phyloP scores from a whole-genome alignment of 345 rosid species.

The Pistacia vera region DNA sequence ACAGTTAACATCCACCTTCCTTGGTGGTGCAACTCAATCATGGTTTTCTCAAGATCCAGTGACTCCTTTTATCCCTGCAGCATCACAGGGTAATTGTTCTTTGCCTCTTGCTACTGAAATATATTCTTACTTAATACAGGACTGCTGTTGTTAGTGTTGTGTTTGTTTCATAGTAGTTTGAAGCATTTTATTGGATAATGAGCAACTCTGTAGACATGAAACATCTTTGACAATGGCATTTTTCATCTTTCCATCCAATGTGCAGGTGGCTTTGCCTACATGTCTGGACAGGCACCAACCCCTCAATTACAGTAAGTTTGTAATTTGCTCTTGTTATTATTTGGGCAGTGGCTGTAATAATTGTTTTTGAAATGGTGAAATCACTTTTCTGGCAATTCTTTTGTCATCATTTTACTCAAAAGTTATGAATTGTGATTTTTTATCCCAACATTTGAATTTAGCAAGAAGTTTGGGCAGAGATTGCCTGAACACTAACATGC shows the following conservation, averaged over 20 bases:
- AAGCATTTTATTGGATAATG: constrained; percentile 10
- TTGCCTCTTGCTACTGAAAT: constrained; percentile 3
- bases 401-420: background rate
- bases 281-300: constrained; percentile 61
- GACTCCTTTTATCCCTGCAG: constrained; percentile 44
- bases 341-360: background rate
- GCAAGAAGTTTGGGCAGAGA: background rate
- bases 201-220: background rate
- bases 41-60: constrained; percentile 70
- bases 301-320: constrained; percentile 74
- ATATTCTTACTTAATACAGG: background rate
- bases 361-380: background rate
- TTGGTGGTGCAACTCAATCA: constrained; percentile 45
- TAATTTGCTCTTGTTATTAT: background rate
- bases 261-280: constrained; percentile 72
- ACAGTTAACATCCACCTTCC: constrained; percentile 48
- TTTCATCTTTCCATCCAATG: background rate
- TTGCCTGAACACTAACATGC: background rate
- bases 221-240: no score
- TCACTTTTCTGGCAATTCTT: background rate
- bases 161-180: constrained; percentile 15
- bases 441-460: background rate
- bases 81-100: constrained; percentile 55
- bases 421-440: background rate
- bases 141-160: constrained; percentile 4